Percentiles rank a stretch among this genome's conserved stretches.
Evolutionary conservation across 441 rosid genomes (phyloP).

Genomic region (Iberis amara): DNA sequence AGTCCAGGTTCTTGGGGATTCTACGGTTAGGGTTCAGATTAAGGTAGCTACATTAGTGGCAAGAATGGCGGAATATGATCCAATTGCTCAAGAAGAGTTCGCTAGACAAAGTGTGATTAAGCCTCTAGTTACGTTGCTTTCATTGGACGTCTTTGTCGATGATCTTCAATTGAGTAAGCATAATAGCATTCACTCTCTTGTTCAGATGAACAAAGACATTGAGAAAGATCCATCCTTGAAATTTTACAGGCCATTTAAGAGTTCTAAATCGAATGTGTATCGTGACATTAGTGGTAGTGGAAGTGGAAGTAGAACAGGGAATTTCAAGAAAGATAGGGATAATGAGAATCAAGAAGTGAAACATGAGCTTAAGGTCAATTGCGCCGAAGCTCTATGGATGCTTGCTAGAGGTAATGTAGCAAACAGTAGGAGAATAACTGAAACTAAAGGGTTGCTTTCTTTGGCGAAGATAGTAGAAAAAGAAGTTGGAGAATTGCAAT

Average conservation of each 20-base stretch:
- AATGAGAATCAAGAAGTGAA: conserved; percentile 50
- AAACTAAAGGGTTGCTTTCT: conserved; percentile 64
- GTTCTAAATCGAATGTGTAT: conserved; percentile 33
- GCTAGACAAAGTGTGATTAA: conserved; percentile 55
- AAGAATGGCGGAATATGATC: conserved; percentile 47
- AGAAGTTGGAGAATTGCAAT: conserved; percentile 49
- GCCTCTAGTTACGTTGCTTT: conserved; percentile 51
- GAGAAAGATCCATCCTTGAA: conserved; percentile 32
- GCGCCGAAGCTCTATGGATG: conserved; percentile 58
- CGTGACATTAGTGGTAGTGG: conserved; percentile 34
- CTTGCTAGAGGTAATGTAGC: conserved; percentile 49
- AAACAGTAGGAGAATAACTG: conserved; percentile 53
- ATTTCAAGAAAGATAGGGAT: conserved; percentile 45
- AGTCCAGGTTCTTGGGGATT: conserved; percentile 46
- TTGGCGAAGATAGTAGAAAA: conserved; percentile 55
- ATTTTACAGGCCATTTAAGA: conserved; percentile 29
- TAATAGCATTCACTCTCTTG: conserved; percentile 46
- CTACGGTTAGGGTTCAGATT: conserved; percentile 51
- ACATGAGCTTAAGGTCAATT: conserved; percentile 40
- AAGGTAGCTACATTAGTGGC: conserved; percentile 49
- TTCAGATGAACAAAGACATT: conserved; percentile 50
- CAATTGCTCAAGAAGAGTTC: conserved; percentile 52
- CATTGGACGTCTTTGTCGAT: conserved; percentile 45
- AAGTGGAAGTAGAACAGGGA: conserved; percentile 37
- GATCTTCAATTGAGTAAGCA: conserved; percentile 40